Evolutionary conservation across 495 filamentous ascomycete genomes (phyloP).

Genomic region (Penicillium verhagenii): DNA sequence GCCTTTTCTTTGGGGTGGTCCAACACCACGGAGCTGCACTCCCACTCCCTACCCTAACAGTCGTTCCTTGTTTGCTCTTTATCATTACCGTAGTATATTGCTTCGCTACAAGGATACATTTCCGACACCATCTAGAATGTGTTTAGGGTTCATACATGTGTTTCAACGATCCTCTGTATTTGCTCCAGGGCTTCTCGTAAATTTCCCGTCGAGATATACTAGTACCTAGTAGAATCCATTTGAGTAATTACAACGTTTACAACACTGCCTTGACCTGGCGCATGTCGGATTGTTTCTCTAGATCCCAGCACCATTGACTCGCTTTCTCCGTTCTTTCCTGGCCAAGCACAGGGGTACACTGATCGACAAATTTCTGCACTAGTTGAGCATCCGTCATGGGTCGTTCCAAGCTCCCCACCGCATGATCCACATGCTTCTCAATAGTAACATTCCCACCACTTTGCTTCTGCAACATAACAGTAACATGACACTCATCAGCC

Average conservation of each 20-base stretch:
- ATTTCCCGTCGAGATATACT: too few species aligned
- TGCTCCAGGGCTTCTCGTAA: too few species aligned
- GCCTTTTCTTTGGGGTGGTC: conserved; percentile 12
- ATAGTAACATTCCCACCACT: conserved; percentile 19
- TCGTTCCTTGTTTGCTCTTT: conserved; percentile 15
- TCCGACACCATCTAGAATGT: conserved; percentile 30
- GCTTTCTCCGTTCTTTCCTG: conserved; percentile 7
- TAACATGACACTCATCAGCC: conserved; percentile 44
- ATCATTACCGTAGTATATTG: conserved; percentile 35
- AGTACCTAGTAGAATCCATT: background rate
- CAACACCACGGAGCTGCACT: conserved; percentile 15
- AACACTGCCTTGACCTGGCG: conserved; percentile 15
- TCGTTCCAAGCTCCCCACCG: conserved; percentile 48
- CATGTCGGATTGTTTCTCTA: conserved; percentile 12
- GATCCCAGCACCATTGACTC: conserved; percentile 20
- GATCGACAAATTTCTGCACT: conserved; percentile 46
- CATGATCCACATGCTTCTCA: conserved; percentile 47
- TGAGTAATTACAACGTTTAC: background rate
- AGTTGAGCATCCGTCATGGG: conserved; percentile 47
- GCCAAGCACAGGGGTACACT: conserved; percentile 28
- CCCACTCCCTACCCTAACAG: conserved; percentile 21
- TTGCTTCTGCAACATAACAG: conserved; percentile 32
- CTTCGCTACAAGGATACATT: conserved; percentile 26
- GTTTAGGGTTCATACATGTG: conserved; percentile 5
- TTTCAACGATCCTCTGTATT: background rate